Conservation (phyloP, 2,329 filamentous ascomycete genomes). For the Colletotrichum tropicale region DNA sequence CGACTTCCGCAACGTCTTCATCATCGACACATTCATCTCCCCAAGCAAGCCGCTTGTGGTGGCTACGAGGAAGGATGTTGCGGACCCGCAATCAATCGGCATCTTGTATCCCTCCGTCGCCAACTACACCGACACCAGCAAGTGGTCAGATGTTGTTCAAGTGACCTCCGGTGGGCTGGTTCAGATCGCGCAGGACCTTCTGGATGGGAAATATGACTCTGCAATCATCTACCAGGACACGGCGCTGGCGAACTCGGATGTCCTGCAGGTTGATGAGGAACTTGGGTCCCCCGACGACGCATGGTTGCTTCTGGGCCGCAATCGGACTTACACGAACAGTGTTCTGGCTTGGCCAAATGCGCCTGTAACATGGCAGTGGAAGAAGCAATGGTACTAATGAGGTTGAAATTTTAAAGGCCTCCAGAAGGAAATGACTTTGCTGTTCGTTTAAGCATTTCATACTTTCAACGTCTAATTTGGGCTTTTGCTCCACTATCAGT, state of each 20-base stretch:
- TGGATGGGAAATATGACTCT: not conserved
- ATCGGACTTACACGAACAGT: not conserved
- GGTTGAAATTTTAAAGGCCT: not conserved
- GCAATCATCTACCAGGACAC: not conserved
- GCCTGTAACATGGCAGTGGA: not conserved
- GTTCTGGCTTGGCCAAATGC: not conserved
- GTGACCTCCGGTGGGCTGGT: not conserved
- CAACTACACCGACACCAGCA: not conserved
- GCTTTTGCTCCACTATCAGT: not conserved
- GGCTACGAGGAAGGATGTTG: not conserved
- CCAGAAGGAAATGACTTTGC: not conserved
- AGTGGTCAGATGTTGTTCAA: not conserved
- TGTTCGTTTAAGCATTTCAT: not conserved
- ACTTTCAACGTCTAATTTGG: not conserved
- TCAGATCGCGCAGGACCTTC: not conserved
- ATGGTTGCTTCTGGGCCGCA: not conserved
- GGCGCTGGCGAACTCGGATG: not conserved
- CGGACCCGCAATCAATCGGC: not conserved
- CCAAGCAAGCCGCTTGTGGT: not conserved
- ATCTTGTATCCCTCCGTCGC: not conserved
- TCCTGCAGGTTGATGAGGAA: rapidly evolving
- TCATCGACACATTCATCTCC: not conserved
- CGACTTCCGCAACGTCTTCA: not conserved
- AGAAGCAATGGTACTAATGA: not conserved
- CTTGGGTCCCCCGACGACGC: not conserved